These are phyloP conservation scores for Thelephora ganbajun DNA, from an alignment of 768 basidiomycete genomes.

Conservation along the genomic window DNA sequence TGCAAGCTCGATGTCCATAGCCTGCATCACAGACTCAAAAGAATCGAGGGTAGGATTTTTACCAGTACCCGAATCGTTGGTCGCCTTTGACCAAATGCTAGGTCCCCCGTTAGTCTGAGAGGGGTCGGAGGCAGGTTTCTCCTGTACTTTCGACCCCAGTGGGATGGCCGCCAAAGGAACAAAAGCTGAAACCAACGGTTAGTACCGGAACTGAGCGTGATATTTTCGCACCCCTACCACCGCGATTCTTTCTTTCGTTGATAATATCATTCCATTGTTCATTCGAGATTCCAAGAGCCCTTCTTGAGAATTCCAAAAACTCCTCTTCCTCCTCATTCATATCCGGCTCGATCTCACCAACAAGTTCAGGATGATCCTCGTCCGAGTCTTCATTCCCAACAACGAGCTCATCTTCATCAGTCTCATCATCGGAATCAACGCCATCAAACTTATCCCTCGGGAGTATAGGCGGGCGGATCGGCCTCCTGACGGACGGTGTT, in stretches of 20 bases:
- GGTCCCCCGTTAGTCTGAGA: background rate
- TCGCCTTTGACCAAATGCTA: background rate
- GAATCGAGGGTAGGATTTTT: slow-evolving; percentile 67
- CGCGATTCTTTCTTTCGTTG: slow-evolving; percentile 58
- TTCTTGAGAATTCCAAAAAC: slow-evolving; percentile 88
- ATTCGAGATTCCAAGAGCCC: slow-evolving; percentile 78
- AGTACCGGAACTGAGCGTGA: background rate
- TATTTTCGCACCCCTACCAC: slow-evolving; percentile 42
- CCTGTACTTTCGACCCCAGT: slow-evolving; percentile 3
- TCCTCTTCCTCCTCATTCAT: slow-evolving; percentile 92
- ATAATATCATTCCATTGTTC: slow-evolving; percentile 87
- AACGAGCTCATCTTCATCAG: slow-evolving; percentile 43
- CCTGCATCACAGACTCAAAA: slow-evolving; percentile 92
- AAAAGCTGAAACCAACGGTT: slow-evolving; percentile 8
- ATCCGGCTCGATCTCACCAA: slow-evolving; percentile 76
- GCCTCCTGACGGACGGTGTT: slow-evolving; percentile 15
- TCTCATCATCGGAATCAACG: slow-evolving; percentile 84
- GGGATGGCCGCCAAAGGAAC: slow-evolving; percentile 10
- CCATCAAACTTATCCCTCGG: slow-evolving; percentile 82
- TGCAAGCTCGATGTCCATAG: slow-evolving; percentile 78
- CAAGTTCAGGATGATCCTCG: slow-evolving; percentile 71
- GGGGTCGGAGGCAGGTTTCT: background rate
- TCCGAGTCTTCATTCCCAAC: slow-evolving; percentile 48
- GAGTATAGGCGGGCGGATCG: slow-evolving; percentile 66
- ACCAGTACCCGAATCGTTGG: too few relatives aligned